These are phyloP conservation scores for Ustanciosporium gigantosporum DNA, from an alignment of 1,284 basidiomycete species.

Conservation along the genomic window DNA sequence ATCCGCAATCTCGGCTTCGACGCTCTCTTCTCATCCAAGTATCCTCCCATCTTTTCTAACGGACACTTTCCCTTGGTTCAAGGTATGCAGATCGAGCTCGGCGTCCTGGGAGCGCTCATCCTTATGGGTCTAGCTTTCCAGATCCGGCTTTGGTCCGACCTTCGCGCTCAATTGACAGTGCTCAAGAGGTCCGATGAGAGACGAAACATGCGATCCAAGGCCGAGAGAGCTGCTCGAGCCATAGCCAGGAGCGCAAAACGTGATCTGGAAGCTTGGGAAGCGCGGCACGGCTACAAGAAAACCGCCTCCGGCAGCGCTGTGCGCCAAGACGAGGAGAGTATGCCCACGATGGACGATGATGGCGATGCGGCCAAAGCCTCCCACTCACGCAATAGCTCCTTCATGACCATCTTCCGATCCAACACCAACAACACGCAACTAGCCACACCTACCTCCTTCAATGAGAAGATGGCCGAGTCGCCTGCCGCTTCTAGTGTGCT, in stretches of 20 bases:
- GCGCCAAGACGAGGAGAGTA: slow-evolving; percentile 11
- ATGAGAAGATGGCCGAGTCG: slow-evolving; percentile 13
- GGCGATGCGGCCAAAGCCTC: background rate
- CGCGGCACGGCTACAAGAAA: slow-evolving; percentile 70
- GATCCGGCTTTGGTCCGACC: slow-evolving; percentile 69
- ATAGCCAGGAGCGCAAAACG: slow-evolving; percentile 70
- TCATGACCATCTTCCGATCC: slow-evolving; percentile 22
- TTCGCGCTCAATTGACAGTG: slow-evolving; percentile 76
- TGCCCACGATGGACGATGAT: background rate
- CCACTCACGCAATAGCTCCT: slow-evolving; percentile 10
- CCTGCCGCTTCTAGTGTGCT: slow-evolving; percentile 16
- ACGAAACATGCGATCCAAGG: slow-evolving; percentile 72
- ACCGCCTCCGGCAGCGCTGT: slow-evolving; percentile 9
- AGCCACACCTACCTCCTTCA: slow-evolving; percentile 6
- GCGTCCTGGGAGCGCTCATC: slow-evolving; percentile 75
- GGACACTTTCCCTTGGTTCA: slow-evolving; percentile 77
- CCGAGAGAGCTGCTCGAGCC: slow-evolving; percentile 73
- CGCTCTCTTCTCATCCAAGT: slow-evolving; percentile 67
- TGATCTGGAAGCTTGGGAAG: slow-evolving; percentile 84
- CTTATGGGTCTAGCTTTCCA: slow-evolving; percentile 80
- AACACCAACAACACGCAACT: slow-evolving; percentile 11
- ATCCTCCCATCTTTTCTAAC: slow-evolving; percentile 33
- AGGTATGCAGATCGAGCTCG: slow-evolving; percentile 90
- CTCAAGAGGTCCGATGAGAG: slow-evolving; percentile 78
- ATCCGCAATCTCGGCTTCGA: slow-evolving; percentile 88